phyloP scores from a whole-genome alignment of 805 yeast species.

The Candida caryicola region DNA sequence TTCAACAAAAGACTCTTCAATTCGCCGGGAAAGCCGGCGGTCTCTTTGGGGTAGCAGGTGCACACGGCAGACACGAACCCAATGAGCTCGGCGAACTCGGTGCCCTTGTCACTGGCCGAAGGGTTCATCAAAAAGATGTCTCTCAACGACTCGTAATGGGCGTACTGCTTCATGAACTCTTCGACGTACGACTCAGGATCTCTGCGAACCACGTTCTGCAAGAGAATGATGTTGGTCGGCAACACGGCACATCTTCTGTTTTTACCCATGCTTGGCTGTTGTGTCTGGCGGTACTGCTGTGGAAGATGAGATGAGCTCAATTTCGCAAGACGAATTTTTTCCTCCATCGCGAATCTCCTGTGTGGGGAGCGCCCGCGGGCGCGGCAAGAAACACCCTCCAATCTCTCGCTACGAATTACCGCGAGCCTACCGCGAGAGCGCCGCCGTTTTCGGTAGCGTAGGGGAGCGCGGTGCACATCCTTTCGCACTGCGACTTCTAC shows the following conservation, averaged over 20 bases:
- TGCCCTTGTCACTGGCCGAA: constrained; percentile 50
- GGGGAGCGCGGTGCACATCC: no score
- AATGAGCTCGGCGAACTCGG: constrained; percentile 75
- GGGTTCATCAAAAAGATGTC: constrained; percentile 83
- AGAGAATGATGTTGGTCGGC: constrained; percentile 86
- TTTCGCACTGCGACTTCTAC: no score
- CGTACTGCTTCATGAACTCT: constrained; percentile 88
- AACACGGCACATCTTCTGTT: constrained; percentile 88
- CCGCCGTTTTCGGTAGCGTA: no score
- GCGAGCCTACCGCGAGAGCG: no score
- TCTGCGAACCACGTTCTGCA: constrained; percentile 89
- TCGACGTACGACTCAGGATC: constrained; percentile 94
- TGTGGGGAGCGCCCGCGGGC: no score
- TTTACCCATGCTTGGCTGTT: constrained; percentile 59
- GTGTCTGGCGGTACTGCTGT: not conserved
- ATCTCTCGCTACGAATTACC: no score
- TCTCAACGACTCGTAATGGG: constrained; percentile 87
- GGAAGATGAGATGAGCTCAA: not conserved
- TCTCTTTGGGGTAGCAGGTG: constrained; percentile 83
- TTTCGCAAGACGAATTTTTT: no score
- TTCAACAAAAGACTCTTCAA: constrained; percentile 62
- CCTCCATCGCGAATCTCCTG: no score
- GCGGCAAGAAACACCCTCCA: no score
- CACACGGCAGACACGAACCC: constrained; percentile 94
- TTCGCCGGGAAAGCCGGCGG: constrained; percentile 80